Evolutionary conservation across 805 yeast species (phyloP).

Genomic region (Wickerhamiella azymoides): DNA sequence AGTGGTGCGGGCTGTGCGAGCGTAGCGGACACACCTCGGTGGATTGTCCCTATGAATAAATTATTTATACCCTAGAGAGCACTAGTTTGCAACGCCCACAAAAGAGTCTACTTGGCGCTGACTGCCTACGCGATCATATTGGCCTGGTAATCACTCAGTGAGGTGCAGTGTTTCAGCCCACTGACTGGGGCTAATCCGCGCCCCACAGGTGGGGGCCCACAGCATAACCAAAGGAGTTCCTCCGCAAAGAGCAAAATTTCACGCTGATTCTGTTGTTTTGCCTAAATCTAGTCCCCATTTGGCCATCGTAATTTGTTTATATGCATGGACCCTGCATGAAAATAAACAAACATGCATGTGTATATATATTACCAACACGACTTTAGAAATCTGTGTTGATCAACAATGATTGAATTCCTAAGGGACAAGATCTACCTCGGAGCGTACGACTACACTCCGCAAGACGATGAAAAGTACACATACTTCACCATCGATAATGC

Average conservation of each 20-base stretch:
- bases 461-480: slow-evolving; percentile 58
- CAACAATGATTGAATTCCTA: slow-evolving; percentile 25
- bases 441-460: slow-evolving; percentile 69
- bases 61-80: background rate
- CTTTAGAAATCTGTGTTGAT: background rate
- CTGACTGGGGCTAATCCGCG: no score
- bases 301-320: background rate
- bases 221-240: no score
- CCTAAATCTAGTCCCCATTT: no score
- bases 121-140: no score
- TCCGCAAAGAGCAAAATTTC: no score
- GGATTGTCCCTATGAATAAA: slow-evolving; percentile 76
- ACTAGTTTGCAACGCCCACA: no score
- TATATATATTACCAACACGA: background rate
- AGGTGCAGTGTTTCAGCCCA: no score
- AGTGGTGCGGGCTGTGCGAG: slow-evolving; percentile 93
- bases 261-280: no score
- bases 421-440: slow-evolving; percentile 58
- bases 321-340: slow-evolving; percentile 5
- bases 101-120: no score
- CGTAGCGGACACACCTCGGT: slow-evolving; percentile 75
- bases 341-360: slow-evolving; percentile 8
- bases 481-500: slow-evolving; percentile 89
- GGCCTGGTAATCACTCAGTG: no score
- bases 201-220: no score